Base-by-base conservation (phyloP, 164 flowering plant species). In the Saururus chinensis region DNA sequence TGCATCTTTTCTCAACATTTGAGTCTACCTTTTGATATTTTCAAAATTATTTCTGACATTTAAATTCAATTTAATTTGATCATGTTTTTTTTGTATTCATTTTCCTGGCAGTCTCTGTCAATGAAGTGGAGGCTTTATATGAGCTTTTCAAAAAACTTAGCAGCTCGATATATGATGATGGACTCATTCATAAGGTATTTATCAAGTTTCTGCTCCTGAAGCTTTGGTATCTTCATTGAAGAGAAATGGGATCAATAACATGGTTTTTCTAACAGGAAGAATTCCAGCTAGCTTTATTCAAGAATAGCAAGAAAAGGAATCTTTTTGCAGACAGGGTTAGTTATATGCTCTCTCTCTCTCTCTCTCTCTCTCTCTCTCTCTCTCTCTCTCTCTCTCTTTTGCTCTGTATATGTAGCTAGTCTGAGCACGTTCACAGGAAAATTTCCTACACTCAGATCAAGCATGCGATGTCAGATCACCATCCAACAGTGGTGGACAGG, bases 101-200 rank as follows among this genome's bases (percentile, higher is more conserved):
- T 23, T 23, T 24, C 4, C 35, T 23, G 35, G 30, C 35, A 55
- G 58, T 55, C 21, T 19, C 58, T 24, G 14, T 55, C 17, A 55
- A 80, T 75, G 98, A 88, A 71, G 82, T 91, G 11, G 92, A 92
- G 71, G 95, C 96, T 42, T 69, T 88, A 59, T 78, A 78, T 74
- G 84, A 77, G 69, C 75, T 92, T 19, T 92, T 74, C 66, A 82
- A 82, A 78, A 84, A 81, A 68, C 70, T 92, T 55, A 91, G 96
- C 83, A 85, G 87, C 68, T 78, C 90, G 51, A 74, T 87, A 60
- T 66, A 74, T 60, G 81, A 82, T 16, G 92, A 92, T 70, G 96
- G 92, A 40, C 78, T 75, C 23, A 87, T 92, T 65, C 82, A 82
- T 73, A 88, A 84, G 95, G 96, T 92, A 68, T 45, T 45, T 12